Evolutionary conservation across 352 stramenopile species (phyloP).

Genomic region (Pythium monospermum): DNA sequence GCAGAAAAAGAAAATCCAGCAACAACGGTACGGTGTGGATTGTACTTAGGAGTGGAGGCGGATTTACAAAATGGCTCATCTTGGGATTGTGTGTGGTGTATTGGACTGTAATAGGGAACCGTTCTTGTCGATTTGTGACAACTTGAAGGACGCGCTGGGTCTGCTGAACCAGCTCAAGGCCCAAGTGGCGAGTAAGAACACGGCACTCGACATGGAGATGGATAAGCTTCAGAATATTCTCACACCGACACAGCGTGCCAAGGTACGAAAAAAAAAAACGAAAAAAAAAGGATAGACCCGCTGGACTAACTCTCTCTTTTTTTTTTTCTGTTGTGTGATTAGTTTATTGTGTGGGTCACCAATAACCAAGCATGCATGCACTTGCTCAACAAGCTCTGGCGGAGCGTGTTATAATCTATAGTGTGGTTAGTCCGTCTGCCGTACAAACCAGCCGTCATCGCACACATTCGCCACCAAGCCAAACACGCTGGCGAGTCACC

Average conservation of each 20-base stretch:
- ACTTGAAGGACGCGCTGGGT: slow-evolving; percentile 81
- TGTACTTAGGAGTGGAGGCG: slow-evolving; percentile 5
- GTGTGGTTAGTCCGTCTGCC: no score
- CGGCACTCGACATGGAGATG: slow-evolving; percentile 92
- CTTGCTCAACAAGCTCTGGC: slow-evolving; percentile 96
- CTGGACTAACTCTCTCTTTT: no score
- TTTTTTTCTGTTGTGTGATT: slow-evolving; percentile 12
- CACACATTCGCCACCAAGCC: no score
- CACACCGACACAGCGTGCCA: slow-evolving; percentile 90
- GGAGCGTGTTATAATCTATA: slow-evolving; percentile 76
- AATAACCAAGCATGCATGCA: slow-evolving; percentile 96
- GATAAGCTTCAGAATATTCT: slow-evolving; percentile 92
- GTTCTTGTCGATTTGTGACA: slow-evolving; percentile 83
- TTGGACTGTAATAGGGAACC: slow-evolving; percentile 28
- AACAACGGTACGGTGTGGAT: slow-evolving; percentile 53
- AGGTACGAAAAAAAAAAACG: no score
- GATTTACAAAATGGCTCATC: no score
- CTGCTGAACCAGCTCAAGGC: slow-evolving; percentile 87
- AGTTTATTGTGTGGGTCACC: slow-evolving; percentile 95
- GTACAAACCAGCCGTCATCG: no score
- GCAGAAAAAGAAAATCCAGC: slow-evolving; percentile 92
- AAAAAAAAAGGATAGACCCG: no score
- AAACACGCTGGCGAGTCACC: no score
- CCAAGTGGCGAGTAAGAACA: slow-evolving; percentile 88
- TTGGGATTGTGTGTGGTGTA: no score